Conservation (phyloP, 257 asterid genomes). For the Lycium barbarum region DNA sequence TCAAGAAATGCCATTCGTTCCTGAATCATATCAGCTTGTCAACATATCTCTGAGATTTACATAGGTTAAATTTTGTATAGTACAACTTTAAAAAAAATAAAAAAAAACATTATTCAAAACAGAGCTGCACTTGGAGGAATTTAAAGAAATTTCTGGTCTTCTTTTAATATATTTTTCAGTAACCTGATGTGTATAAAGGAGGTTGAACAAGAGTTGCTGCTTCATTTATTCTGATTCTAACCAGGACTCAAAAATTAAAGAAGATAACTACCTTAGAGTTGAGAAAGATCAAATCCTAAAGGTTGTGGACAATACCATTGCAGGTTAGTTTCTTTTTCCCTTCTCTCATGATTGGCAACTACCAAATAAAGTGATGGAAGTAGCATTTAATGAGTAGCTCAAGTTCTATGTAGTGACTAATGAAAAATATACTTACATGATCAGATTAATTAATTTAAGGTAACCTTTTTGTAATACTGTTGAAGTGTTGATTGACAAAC, state of each 20-base stretch:
- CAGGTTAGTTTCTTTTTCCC: neutral
- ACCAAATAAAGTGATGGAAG: neutral
- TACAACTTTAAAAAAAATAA: neutral
- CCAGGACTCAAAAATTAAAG: neutral
- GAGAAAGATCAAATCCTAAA: neutral
- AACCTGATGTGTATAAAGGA: neutral
- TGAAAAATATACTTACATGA: neutral
- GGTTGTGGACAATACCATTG: neutral
- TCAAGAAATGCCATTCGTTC: constrained; percentile 45
- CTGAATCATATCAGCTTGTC: constrained; percentile 24
- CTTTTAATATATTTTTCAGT: neutral
- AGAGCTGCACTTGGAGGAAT: constrained; percentile 4
- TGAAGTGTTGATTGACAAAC: too few relatives aligned
- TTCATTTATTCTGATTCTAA: neutral
- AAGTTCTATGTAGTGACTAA: neutral
- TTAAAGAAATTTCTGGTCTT: neutral
- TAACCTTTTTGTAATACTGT: too few relatives aligned
- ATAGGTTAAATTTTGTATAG: neutral
- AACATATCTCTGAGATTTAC: neutral
- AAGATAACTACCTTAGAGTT: neutral
- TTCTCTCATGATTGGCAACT: neutral
- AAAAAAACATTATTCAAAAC: neutral
- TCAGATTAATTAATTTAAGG: neutral
- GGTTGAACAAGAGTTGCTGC: neutral
- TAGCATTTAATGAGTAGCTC: neutral